These are phyloP conservation scores for Diaporthe humulicola DNA, from an alignment of 2,329 filamentous ascomycete species.

Conservation along the genomic window DNA sequence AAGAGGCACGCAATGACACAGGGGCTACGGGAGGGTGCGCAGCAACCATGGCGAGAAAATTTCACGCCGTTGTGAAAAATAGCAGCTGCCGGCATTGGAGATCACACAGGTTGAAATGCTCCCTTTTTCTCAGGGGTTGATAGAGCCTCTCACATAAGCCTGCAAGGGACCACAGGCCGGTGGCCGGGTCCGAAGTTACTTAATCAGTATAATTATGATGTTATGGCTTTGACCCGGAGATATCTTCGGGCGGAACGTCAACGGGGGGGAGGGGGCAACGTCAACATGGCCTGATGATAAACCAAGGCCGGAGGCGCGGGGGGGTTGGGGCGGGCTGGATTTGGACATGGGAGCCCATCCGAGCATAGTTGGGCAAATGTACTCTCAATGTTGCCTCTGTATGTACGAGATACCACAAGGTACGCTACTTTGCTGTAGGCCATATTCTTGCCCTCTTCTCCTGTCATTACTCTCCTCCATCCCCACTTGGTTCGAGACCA, in stretches of 20 bases:
- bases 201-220: conserved; percentile 13
- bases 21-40: neutral
- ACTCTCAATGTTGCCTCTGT: neutral
- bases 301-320: conserved; percentile 3
- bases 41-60: neutral
- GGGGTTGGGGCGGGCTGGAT: neutral
- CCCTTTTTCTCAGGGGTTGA: conserved; percentile 21
- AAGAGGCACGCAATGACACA: neutral
- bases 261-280: conserved; percentile 7
- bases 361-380: neutral
- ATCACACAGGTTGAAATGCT: conserved; percentile 6
- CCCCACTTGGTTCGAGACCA: conserved; percentile 2
- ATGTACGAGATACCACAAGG: neutral
- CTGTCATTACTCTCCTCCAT: neutral
- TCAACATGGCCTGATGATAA: conserved; percentile 29
- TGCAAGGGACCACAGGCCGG: conserved; percentile 21
- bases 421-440: neutral
- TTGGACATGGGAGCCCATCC: neutral
- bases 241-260: conserved; percentile 22
- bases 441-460: neutral
- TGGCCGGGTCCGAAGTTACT: conserved; percentile 25
- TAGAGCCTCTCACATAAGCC: conserved; percentile 19
- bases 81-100: conserved; percentile 17
- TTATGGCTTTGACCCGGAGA: conserved; percentile 6
- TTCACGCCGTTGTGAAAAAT: neutral